Conservation (phyloP, 2,329 filamentous ascomycete species). For the Pseudogymnoascus sp. region DNA sequence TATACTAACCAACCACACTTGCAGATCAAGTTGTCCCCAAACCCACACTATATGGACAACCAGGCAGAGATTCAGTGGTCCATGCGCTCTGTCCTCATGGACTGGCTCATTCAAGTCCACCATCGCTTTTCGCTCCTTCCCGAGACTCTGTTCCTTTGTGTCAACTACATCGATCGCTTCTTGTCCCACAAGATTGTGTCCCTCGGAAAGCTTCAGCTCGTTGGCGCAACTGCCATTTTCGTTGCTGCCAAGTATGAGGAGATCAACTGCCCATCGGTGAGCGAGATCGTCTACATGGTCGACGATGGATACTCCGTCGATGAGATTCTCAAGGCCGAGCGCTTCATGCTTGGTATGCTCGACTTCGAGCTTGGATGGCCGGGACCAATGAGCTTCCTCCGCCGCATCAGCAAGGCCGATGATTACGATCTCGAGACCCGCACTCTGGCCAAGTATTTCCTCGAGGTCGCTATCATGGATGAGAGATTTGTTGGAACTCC, state of each 20-base stretch:
- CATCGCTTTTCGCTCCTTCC: constrained; percentile 82
- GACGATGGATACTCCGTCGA: constrained; percentile 82
- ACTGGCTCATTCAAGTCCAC: constrained; percentile 97
- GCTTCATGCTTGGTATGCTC: constrained; percentile 96
- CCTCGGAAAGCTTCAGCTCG: constrained; percentile 87
- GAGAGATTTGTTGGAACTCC: constrained; percentile 90
- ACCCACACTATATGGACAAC: constrained; percentile 90
- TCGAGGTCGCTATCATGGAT: constrained; percentile 96
- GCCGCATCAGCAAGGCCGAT: constrained; percentile 95
- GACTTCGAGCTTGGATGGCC: constrained; percentile 95
- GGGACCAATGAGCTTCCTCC: constrained; percentile 97
- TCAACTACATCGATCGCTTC: constrained; percentile 97
- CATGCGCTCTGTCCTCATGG: constrained; percentile 94
- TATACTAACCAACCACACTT: constrained; percentile 23
- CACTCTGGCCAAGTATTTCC: constrained; percentile 93
- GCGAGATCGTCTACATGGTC: constrained; percentile 98
- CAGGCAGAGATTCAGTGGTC: constrained; percentile 99
- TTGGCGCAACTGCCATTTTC: constrained; percentile 91
- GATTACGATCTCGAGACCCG: constrained; percentile 94
- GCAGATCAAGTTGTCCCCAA: constrained; percentile 73
- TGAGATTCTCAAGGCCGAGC: constrained; percentile 93
- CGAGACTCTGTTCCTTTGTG: constrained; percentile 87
- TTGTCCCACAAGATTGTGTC: constrained; percentile 92
- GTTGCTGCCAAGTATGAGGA: constrained; percentile 98
- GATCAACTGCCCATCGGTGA: constrained; percentile 91